Evolutionary conservation across 163 green algal genomes (phyloP).

Genomic region (Volvox carteri): DNA sequence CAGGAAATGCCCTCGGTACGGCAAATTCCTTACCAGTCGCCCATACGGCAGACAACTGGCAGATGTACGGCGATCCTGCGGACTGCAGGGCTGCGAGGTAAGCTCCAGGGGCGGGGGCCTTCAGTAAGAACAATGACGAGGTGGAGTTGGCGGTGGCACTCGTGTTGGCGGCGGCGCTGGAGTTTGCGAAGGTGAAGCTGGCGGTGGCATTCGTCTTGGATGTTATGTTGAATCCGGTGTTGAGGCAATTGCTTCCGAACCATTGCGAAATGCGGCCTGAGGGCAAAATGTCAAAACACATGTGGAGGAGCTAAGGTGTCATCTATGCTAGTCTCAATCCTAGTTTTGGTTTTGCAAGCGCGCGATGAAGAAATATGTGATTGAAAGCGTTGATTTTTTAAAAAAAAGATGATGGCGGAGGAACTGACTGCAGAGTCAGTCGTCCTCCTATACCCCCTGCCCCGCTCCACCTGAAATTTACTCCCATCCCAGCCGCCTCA

Average conservation of each 20-base stretch:
- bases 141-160: background rate
- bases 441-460: background rate
- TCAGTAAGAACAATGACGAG: background rate
- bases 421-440: too few relatives aligned
- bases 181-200: background rate
- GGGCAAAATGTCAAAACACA: too few relatives aligned
- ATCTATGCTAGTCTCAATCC: too few relatives aligned
- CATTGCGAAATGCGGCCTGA: constrained; percentile 21
- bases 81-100: constrained; percentile 40
- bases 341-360: too few relatives aligned
- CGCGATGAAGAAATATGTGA: too few relatives aligned
- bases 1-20: too few relatives aligned
- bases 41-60: constrained; percentile 26
- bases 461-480: background rate
- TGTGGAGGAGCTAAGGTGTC: too few relatives aligned
- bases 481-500: too few relatives aligned
- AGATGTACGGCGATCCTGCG: background rate
- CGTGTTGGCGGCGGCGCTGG: background rate
- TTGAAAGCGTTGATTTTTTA: too few relatives aligned
- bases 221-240: background rate
- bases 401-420: too few relatives aligned
- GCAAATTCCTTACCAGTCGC: background rate
- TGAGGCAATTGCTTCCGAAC: background rate
- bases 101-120: constrained; percentile 32
- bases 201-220: background rate